Conservation (phyloP, 805 yeast species). For the Saccharomycopsis schoenii region DNA sequence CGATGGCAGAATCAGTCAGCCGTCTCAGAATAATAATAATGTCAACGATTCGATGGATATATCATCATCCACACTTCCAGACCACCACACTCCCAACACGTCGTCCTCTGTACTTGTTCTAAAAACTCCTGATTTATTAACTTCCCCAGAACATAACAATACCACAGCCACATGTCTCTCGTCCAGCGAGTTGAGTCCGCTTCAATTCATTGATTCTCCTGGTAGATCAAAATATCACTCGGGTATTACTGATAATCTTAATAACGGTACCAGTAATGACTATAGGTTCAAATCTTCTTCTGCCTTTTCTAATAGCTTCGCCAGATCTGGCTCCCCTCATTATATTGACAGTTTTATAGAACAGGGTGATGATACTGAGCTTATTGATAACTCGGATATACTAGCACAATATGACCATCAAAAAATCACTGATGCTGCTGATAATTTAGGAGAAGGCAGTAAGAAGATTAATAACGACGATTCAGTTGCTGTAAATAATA, state of each 20-base stretch:
- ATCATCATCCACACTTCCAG: neutral
- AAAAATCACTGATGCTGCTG: neutral
- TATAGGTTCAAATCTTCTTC: neutral
- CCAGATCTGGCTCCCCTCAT: neutral
- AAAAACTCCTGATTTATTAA: neutral
- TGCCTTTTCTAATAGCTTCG: neutral
- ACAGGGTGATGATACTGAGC: neutral
- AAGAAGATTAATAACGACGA: neutral
- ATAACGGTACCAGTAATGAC: neutral
- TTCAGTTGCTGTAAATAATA: constrained; percentile 1
- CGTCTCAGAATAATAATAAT: neutral
- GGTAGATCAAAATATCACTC: constrained; percentile 3
- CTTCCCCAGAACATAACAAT: neutral
- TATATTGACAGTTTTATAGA: neutral
- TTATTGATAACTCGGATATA: neutral
- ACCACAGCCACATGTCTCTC: neutral
- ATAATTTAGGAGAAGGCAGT: neutral
- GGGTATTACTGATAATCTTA: neutral
- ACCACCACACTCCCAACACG: neutral
- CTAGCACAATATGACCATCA: neutral
- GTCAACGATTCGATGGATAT: neutral
- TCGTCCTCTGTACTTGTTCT: neutral
- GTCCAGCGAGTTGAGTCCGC: constrained; percentile 9
- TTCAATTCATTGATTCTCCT: constrained; percentile 15
- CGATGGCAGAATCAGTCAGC: neutral